Conservation (phyloP, 2,329 filamentous ascomycete genomes). For the Ceratocystis eucalypticola region DNA sequence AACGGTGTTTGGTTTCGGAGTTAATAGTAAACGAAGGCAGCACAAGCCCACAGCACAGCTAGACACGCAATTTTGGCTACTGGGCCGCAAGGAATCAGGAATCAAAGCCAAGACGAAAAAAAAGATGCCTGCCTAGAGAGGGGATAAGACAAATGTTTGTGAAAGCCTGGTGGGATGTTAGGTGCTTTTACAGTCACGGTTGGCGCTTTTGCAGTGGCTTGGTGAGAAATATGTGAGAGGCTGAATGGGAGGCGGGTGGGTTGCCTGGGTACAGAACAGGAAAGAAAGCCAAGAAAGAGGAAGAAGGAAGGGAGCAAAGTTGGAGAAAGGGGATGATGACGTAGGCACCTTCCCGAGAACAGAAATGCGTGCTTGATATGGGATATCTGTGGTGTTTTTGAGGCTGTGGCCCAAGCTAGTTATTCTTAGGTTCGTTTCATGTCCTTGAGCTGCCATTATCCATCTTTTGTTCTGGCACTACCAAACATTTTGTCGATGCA, state of each 20-base stretch:
- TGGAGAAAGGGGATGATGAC: constrained; percentile 7
- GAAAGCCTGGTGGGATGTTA: not conserved
- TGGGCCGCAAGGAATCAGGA: not conserved
- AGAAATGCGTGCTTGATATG: not conserved
- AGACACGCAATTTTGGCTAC: not conserved
- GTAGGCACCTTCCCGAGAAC: not conserved
- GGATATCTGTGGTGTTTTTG: not conserved
- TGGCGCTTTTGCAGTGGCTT: not conserved
- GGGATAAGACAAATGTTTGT: not conserved
- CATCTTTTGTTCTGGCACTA: not conserved
- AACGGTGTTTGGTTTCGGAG: not conserved
- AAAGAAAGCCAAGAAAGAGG: not conserved
- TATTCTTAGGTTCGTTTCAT: no score
- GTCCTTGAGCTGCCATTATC: no score
- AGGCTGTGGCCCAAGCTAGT: no score
- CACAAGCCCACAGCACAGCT: not conserved
- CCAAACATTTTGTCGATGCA: no score
- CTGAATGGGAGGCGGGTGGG: not conserved
- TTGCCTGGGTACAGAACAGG: not conserved
- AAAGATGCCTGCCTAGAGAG: not conserved
- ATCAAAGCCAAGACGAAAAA: not conserved
- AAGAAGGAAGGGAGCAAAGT: not conserved
- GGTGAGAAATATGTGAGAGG: not conserved
- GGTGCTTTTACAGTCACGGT: no score
- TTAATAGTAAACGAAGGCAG: not conserved